Evolutionary conservation across 495 filamentous ascomycete species (phyloP), one percentile per base, ranked within the genome.

Genomic region (Sphaerosporella brunnea): DNA sequence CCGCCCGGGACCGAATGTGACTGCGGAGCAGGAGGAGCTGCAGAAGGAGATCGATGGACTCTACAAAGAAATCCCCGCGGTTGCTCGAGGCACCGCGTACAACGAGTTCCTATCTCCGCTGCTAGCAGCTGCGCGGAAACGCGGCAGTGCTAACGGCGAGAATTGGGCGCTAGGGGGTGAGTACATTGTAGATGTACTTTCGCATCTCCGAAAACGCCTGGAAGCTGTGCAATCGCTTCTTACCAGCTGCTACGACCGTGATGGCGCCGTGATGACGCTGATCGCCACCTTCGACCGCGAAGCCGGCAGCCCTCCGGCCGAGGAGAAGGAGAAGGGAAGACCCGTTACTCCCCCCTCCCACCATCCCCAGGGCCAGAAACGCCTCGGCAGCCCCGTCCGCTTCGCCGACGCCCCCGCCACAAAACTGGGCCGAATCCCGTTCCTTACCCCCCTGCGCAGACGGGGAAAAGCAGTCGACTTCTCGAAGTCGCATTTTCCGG

Each of bases 31-130:
- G 25, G 51, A 32, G 45, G 58, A 57, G 23, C 47, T 60, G n/a
- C 42, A 53, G 30, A 45, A 47, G 8, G 58, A 61, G 25, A 51
- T 60, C 23, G 57, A 56, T 24, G 49, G 37, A 15, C 53, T 60
- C 2, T 61, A 60, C 40, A 42, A 47, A 2, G 58, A 60, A 23
- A 60, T 60, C 38, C 53, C 58, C 30, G 49, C 58, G 4, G 58
- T 60, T 1, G 53, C 57, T 18, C 44, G 52, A 38, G 55, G 55
- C 48, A 50, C 58, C 7, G 50, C 46, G 15, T 50, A 60, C 32
- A 50, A 53, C 16, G 53, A 56, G 34, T 60, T 61, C 18, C 28
- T 60, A 9, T 34, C 44, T 16, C 58, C 58, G 15, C 32, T 60
- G 20, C 30, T 52, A 9, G 44, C 58, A 4, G 45, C 43, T 1